Evolutionary conservation across 331 rosid species (phyloP), one percentile per base, ranked within the genome.

Genomic region (Acacia pycnantha): DNA sequence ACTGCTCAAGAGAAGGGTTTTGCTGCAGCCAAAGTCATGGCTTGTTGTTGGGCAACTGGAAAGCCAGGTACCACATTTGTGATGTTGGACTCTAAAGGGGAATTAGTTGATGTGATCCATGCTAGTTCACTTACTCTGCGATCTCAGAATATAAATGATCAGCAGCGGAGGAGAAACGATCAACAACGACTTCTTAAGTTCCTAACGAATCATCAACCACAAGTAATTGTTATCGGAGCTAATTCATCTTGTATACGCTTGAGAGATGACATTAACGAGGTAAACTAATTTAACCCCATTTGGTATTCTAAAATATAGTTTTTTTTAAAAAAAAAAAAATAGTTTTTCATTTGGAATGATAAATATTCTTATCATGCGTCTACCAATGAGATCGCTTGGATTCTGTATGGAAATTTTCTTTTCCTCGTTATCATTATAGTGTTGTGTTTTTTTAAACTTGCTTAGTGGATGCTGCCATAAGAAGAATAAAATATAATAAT

Each of bases 1-100:
- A 77, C 64, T 77, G 47, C 68, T 3, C 14, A 68, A 62, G 69
- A 69, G 73, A 62, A 77, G 18, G 85, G 73, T 58, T 12, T 43
- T 43, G 6, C 44, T 43, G 50, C 72, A 29, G 58, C 78, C 70
- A 59, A 84, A 51, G 83, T 87, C 56, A 79, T 85, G 84, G 90
- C 90, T 48, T 85, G 87, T 73, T 87, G 90, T 80, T 82, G 86
- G 88, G 87, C 79, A 79, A 81, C 70, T 72, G 90, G 88, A 68
- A 87, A 85, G 82, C 90, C 88, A 8, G 86, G 81, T 24, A 87
- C 88, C 16, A 29, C 88, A 67, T 85, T 85, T 85, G 90, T 87
- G 54, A 85, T 87, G 87, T 78, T 87, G 83, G 85, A 85, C 31
- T 85, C 85, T 14, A 78, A 70, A 48, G 90, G 90, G 11, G 70